Evolutionary conservation across 192 early-diverging fungal species (phyloP).

Genomic region (Backusella macrospora): DNA sequence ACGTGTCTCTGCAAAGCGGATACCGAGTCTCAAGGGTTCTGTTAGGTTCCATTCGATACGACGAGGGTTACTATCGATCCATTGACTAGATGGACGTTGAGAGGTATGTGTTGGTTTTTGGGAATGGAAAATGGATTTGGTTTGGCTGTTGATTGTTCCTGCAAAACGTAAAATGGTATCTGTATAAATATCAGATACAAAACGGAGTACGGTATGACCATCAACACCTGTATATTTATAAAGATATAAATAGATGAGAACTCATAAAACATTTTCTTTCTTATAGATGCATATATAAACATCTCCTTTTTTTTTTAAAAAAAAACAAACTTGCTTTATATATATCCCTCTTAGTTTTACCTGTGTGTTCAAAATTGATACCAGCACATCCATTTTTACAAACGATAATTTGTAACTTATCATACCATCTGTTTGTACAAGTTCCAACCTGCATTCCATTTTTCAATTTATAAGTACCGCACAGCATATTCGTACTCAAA

Average conservation of each 20-base stretch:
- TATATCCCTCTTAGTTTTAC: slow-evolving; percentile 23
- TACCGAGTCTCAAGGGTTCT: slow-evolving; percentile 34
- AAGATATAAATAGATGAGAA: too few species aligned
- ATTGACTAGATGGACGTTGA: neutral
- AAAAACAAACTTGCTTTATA: neutral
- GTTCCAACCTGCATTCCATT: slow-evolving; percentile 48
- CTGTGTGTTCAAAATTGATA: slow-evolving; percentile 88
- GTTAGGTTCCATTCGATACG: slow-evolving; percentile 49
- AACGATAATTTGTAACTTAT: slow-evolving; percentile 77
- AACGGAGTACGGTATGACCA: slow-evolving; percentile 51
- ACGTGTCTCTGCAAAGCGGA: slow-evolving; percentile 49
- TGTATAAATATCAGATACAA: slow-evolving; percentile 52
- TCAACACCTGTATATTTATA: slow-evolving; percentile 39
- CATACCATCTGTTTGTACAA: slow-evolving; percentile 84
- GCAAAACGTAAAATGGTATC: slow-evolving; percentile 51
- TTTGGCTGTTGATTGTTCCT: slow-evolving; percentile 46
- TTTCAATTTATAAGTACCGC: slow-evolving; percentile 47
- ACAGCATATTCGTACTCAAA: slow-evolving; percentile 48
- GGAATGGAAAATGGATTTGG: slow-evolving; percentile 44
- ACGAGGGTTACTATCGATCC: slow-evolving; percentile 39
- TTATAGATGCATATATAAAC: neutral
- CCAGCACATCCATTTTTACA: slow-evolving; percentile 77
- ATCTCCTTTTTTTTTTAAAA: neutral
- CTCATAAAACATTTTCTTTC: neutral
- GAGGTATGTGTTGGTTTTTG: neutral